These are phyloP conservation scores for Podaxis sp. DNA, from an alignment of 768 basidiomycete species.

Conservation along the genomic window DNA sequence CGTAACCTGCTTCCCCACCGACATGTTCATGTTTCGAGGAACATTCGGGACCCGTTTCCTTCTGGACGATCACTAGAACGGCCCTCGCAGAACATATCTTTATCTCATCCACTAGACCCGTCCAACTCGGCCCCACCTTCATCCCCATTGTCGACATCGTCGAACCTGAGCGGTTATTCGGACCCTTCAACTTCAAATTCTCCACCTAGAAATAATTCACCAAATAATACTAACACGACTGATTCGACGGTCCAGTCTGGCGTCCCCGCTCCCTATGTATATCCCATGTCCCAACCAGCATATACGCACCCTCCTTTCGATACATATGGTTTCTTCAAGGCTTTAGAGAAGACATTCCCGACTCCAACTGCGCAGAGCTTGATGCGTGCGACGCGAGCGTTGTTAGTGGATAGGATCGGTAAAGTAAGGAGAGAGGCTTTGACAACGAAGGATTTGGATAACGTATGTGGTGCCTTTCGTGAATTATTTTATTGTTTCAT, in stretches of 20 bases:
- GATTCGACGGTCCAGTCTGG: neutral
- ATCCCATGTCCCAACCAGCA: conserved; percentile 24
- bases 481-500: neutral
- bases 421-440: conserved; percentile 72
- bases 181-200: conserved; percentile 10
- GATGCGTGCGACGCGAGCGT: conserved; percentile 81
- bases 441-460: conserved; percentile 77
- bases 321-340: conserved; percentile 74
- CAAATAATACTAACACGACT: neutral
- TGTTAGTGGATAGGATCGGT: conserved; percentile 75
- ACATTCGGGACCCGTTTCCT: conserved; percentile 22
- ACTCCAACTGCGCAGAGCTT: conserved; percentile 72
- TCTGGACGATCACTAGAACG: conserved; percentile 1
- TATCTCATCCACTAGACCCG: conserved; percentile 26
- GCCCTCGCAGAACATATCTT: conserved; percentile 13
- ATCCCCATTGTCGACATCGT: conserved; percentile 17
- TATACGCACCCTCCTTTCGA: conserved; percentile 78
- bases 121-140: conserved; percentile 17
- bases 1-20: neutral
- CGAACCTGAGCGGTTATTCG: neutral
- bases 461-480: conserved; percentile 47
- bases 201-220: conserved; percentile 9
- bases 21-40: conserved; percentile 6
- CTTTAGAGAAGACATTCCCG: conserved; percentile 73
- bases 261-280: conserved; percentile 13